Percentiles rank a stretch among this genome's conserved stretches.
These are phyloP conservation scores for Fomitiporia mediterranea DNA, from an alignment of 1,284 basidiomycete species.

Conservation along the genomic window DNA sequence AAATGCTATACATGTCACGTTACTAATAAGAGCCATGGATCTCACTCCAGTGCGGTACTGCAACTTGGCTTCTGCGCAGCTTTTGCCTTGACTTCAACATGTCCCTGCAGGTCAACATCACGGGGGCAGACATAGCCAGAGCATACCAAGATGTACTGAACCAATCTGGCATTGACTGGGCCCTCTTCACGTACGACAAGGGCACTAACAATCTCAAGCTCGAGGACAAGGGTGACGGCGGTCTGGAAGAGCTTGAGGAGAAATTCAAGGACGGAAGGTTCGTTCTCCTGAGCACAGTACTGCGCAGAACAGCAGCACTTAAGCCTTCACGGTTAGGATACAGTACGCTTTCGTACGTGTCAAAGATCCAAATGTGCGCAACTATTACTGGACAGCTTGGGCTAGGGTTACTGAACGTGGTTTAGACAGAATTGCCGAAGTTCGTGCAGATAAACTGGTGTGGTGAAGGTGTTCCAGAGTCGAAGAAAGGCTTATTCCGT, in stretches of 20 bases:
- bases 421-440: constrained; percentile 81
- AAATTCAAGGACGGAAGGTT: constrained; percentile 93
- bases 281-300: constrained; percentile 25
- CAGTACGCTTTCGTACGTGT: constrained; percentile 94
- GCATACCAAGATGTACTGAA: constrained; percentile 82
- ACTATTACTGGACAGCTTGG: background rate
- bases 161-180: constrained; percentile 78
- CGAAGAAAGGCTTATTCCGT: constrained; percentile 89
- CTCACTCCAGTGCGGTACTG: too few species aligned
- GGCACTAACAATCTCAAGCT: constrained; percentile 89
- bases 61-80: too few species aligned
- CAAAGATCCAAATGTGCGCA: constrained; percentile 76
- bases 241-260: constrained; percentile 88
- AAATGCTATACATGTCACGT: too few species aligned
- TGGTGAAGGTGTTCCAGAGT: constrained; percentile 92
- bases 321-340: constrained; percentile 53
- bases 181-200: constrained; percentile 82
- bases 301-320: constrained; percentile 1
- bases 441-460: constrained; percentile 93
- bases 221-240: constrained; percentile 77
- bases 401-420: constrained; percentile 5
- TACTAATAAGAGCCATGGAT: too few species aligned
- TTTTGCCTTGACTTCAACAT: too few species aligned
- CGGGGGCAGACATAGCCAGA: constrained; percentile 64
- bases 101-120: constrained; percentile 75